phyloP scores from a whole-genome alignment of 169 alveolate genomes.

The Cystoisospora suis region DNA sequence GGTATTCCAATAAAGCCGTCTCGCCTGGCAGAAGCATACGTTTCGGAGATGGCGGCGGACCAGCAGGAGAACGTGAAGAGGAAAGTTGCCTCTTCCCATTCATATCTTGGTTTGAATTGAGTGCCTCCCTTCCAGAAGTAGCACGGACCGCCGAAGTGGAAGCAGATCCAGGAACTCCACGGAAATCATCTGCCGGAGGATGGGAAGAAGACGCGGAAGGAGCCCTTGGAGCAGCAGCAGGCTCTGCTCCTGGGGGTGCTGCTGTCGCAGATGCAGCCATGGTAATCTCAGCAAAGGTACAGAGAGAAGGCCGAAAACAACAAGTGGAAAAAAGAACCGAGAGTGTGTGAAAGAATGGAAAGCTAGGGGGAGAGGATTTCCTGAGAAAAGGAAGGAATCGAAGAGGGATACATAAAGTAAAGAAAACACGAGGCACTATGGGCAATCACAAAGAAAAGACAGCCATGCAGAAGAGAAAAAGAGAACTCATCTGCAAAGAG shows the following conservation, averaged over 20 bases:
- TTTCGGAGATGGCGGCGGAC: background rate
- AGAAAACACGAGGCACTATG: background rate
- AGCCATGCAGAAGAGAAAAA: background rate
- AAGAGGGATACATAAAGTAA: background rate
- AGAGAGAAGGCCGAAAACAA: background rate
- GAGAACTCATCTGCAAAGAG: too few species aligned
- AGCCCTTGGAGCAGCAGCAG: background rate
- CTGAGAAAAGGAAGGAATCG: background rate
- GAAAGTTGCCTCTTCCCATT: too few species aligned
- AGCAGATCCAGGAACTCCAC: background rate
- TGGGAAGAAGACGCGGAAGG: background rate
- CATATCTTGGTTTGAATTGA: too few species aligned
- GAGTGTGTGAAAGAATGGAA: background rate
- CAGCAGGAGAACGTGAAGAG: background rate
- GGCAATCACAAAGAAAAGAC: background rate
- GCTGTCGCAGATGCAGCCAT: background rate
- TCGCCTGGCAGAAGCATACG: background rate
- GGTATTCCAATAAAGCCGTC: conserved; percentile 3
- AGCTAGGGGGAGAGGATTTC: background rate
- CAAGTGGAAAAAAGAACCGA: too few species aligned
- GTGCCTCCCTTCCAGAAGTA: too few species aligned
- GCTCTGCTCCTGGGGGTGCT: background rate
- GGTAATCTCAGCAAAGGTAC: background rate
- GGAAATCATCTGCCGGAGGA: background rate
- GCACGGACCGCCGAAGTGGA: background rate